phyloP scores from a whole-genome alignment of 345 rosid species.

The Erodium maritimum region DNA sequence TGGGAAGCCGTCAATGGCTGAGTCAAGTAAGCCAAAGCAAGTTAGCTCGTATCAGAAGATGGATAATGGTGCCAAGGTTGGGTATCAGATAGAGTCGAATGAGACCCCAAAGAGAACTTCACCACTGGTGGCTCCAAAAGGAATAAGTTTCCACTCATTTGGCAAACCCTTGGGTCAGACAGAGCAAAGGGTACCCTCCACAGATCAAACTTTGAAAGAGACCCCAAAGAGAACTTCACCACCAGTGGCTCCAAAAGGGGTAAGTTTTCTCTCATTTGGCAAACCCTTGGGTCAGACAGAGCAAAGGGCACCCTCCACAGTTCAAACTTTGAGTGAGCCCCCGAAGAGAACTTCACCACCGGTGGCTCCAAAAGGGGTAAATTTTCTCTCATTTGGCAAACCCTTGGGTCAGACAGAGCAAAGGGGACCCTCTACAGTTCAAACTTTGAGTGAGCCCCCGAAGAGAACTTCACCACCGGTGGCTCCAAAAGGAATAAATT shows the following conservation, averaged over 20 bases:
- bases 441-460: constrained; percentile 13
- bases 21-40: constrained; percentile 10
- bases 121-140: constrained; percentile 15
- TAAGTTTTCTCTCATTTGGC: constrained; percentile 51
- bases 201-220: constrained; percentile 14
- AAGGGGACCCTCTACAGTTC: too few relatives aligned
- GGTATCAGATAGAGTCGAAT: constrained; percentile 16
- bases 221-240: constrained; percentile 11
- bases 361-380: constrained; percentile 24
- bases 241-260: constrained; percentile 18
- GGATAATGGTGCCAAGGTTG: constrained; percentile 9
- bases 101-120: constrained; percentile 14
- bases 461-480: constrained; percentile 8
- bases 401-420: constrained; percentile 11
- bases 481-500: constrained; percentile 31
- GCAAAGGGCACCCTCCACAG: too few relatives aligned
- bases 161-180: constrained; percentile 22
- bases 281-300: constrained; percentile 14
- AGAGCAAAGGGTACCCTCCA: too few relatives aligned
- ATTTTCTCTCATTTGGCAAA: constrained; percentile 53
- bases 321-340: constrained; percentile 13
- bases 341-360: constrained; percentile 11
- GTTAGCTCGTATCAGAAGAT: constrained; percentile 13
- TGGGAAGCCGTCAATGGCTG: constrained; percentile 17
- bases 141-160: constrained; percentile 46